Evolutionary conservation across 306 rosid genomes (phyloP).

Genomic region (Cucumis sativus): Cucumber_9930_V3 NC_026660.2:9612501-9613000

Average conservation of each 20-base stretch:
- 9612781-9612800: constrained; percentile 1
- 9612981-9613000: neutral
- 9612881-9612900: neutral
- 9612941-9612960: neutral
- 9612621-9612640: constrained; percentile 42
- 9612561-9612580: constrained; percentile 89
- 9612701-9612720: constrained; percentile 81
- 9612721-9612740: constrained; percentile 62
- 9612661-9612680: constrained; percentile 99
- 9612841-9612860: neutral
- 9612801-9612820: neutral
- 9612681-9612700: constrained; percentile 80
- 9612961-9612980: neutral
- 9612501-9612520: constrained; percentile 67
- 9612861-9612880: neutral
- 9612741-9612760: constrained; percentile 11
- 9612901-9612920: neutral
- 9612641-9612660: constrained; percentile 75
- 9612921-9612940: neutral
- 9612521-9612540: constrained; percentile 44
- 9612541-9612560: constrained; percentile 58
- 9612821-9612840: neutral
- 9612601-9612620: constrained; percentile 77
- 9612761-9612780: neutral
- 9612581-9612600: constrained; percentile 92